Percentiles rank a stretch among this genome's conserved stretches.
These are phyloP conservation scores for Kurtzmaniella quercitrusa DNA, from an alignment of 1,139 yeast genomes.

Conservation along the genomic window DNA sequence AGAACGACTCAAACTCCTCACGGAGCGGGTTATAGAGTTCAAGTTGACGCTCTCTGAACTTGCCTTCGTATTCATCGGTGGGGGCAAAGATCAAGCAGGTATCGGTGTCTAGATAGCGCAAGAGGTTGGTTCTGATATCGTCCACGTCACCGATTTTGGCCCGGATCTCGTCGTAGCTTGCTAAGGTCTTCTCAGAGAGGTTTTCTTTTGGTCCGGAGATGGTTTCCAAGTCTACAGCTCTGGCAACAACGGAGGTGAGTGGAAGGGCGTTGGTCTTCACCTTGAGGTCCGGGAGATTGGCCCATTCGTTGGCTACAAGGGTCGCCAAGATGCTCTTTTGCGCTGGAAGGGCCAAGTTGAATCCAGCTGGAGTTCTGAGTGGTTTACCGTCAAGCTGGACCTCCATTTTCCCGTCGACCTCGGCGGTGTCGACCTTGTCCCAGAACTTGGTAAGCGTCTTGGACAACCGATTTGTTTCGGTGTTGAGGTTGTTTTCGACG, in stretches of 20 bases:
- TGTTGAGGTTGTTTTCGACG: constrained; percentile 46
- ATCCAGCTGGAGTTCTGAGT: constrained; percentile 81
- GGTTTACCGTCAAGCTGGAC: constrained; percentile 73
- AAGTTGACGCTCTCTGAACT: constrained; percentile 70
- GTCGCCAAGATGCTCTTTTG: constrained; percentile 62
- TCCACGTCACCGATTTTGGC: constrained; percentile 54
- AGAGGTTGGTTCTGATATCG: constrained; percentile 50
- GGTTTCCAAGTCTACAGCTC: constrained; percentile 70
- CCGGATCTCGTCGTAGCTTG: constrained; percentile 37
- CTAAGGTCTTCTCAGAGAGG: constrained; percentile 11
- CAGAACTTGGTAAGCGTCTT: constrained; percentile 77
- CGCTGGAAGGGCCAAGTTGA: constrained; percentile 60
- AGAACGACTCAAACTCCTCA: constrained; percentile 56
- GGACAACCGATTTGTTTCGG: constrained; percentile 69
- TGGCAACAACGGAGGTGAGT: constrained; percentile 77
- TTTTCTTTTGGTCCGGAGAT: constrained; percentile 16
- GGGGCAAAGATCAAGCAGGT: constrained; percentile 87
- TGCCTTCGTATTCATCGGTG: constrained; percentile 76
- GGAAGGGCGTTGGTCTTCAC: constrained; percentile 82
- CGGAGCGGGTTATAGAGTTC: constrained; percentile 73
- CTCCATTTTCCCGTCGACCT: constrained; percentile 29
- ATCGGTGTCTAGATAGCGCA: constrained; percentile 90
- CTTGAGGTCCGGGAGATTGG: constrained; percentile 61
- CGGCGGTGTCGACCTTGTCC: constrained; percentile 63
- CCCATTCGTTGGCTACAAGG: constrained; percentile 86